Evolutionary conservation across 2,329 filamentous ascomycete species (phyloP), one percentile per base, ranked within the genome.

Genomic region (Huntiella moniliformis): DNA sequence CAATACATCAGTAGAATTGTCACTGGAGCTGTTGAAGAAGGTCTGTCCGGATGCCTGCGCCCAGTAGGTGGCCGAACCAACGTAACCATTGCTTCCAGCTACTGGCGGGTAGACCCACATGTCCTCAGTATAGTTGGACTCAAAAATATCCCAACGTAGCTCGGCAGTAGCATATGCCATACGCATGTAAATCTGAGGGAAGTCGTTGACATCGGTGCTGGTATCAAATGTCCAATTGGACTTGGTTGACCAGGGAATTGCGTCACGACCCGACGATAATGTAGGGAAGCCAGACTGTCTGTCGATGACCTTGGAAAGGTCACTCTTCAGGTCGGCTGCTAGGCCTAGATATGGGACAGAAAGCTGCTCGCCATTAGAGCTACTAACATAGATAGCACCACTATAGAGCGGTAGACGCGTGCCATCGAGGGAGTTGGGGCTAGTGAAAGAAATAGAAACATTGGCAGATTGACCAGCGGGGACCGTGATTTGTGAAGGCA

Each of bases 71-170:
- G 62, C 62, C 1, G 63, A 61, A 15, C 66, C 66, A 41, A 69
- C 52, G 45, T 60, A 68, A n/a, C 60, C 60, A 8, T 28, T 28
- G 10, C 56, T 10, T 4, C 32, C 16, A 16, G n/a, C 55, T 42
- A 60, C 42, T 0, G 60, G 64, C 3, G 66, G 66, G 42, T 65
- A 66, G 7, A 55, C 48, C 66, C 65, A 68, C 33, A 61, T 53
- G 1, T 52, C 50, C 46, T 67, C 62, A 1, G 54, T 55, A 58
- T 62, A 67, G n/a, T 56, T 54, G 4, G 50, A 52, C 4, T 63
- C 57, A 47, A 63, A 67, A 18, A 51, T 43, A 53, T 63, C 61
- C 58, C 58, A 62, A 7, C 60, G 58, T 2, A 61, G 54, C 38
- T 63, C 53, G 13, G 52, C 51, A 32, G 60, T 62, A 15, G 59